Percentiles rank a stretch among this genome's conserved stretches.
Evolutionary conservation across 805 yeast genomes (phyloP).

Genomic region (Saccharomycopsis sp.): DNA sequence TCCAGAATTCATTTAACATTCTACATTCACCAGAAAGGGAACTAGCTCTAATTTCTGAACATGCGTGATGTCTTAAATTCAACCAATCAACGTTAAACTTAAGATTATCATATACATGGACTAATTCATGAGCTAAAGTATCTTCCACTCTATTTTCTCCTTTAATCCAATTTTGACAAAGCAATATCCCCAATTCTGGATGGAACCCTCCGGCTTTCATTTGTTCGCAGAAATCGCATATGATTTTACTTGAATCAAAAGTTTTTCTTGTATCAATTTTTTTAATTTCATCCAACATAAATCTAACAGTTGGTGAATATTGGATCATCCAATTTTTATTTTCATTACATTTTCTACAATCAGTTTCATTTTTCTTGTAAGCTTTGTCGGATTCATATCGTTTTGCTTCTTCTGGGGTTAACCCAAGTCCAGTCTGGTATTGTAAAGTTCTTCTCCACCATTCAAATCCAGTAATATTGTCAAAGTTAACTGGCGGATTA

Average conservation of each 20-base stretch:
- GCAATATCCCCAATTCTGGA: constrained; percentile 77
- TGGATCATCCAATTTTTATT: constrained; percentile 72
- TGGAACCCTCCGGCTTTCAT: constrained; percentile 87
- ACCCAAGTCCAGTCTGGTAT: constrained; percentile 65
- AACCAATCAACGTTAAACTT: constrained; percentile 84
- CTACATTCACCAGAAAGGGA: constrained; percentile 93
- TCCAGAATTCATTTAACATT: constrained; percentile 71
- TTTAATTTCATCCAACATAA: constrained; percentile 78
- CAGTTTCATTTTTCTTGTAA: constrained; percentile 37
- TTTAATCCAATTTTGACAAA: constrained; percentile 76
- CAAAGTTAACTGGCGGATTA: constrained; percentile 17
- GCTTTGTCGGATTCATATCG: constrained; percentile 52
- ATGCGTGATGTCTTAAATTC: constrained; percentile 87
- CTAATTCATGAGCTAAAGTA: constrained; percentile 83
- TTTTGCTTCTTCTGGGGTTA: constrained; percentile 41
- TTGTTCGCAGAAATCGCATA: constrained; percentile 81
- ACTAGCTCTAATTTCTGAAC: constrained; percentile 92
- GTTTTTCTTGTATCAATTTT: constrained; percentile 39
- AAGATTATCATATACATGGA: constrained; percentile 87
- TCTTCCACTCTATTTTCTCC: constrained; percentile 83
- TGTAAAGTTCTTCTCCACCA: constrained; percentile 77
- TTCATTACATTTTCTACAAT: constrained; percentile 67
- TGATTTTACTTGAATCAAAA: constrained; percentile 46
- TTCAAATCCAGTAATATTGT: constrained; percentile 44
- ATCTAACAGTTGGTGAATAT: constrained; percentile 78